Conservation (phyloP, 2,329 filamentous ascomycete species). For the Botrytis fragariae region DNA sequence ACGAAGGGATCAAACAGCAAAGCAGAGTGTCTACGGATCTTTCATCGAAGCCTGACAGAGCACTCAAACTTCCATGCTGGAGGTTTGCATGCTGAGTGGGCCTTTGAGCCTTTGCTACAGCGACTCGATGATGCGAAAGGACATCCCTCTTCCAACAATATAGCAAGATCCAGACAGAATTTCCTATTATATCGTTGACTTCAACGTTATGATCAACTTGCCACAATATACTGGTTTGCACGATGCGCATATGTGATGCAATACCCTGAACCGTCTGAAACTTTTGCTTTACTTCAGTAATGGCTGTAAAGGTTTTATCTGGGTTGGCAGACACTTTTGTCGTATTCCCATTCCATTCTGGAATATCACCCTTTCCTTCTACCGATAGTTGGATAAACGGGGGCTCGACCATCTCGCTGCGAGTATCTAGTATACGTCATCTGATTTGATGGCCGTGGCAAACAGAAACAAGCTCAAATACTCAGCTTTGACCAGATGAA, state of each 20-base stretch:
- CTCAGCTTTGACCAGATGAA: not conserved
- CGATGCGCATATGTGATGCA: not conserved
- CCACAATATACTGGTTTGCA: not conserved
- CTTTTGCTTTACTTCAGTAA: not conserved
- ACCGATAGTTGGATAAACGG: not conserved
- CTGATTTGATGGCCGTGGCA: not conserved
- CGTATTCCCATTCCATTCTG: not conserved
- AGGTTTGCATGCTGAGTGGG: not conserved
- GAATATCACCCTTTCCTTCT: not conserved
- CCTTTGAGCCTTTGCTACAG: not conserved
- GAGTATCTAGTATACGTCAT: not conserved
- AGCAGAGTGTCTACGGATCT: constrained; percentile 59
- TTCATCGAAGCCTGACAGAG: constrained; percentile 54
- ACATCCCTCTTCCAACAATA: not conserved
- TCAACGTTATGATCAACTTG: not conserved
- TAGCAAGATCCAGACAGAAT: not conserved
- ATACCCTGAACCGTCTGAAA: not conserved
- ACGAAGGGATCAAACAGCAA: constrained; percentile 52
- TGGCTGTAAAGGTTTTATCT: not conserved
- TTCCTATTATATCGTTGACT: not conserved
- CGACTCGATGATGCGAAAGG: not conserved
- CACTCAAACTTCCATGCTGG: not conserved
- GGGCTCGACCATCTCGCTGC: not conserved
- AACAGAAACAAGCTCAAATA: not conserved
- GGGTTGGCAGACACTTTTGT: not conserved